A percentile compares a stretch with the other conserved stretches of the same genome.
Evolutionary conservation across 176 grass and related monocot genomes (phyloP).

Genomic region (Oryza officinalis): DNA sequence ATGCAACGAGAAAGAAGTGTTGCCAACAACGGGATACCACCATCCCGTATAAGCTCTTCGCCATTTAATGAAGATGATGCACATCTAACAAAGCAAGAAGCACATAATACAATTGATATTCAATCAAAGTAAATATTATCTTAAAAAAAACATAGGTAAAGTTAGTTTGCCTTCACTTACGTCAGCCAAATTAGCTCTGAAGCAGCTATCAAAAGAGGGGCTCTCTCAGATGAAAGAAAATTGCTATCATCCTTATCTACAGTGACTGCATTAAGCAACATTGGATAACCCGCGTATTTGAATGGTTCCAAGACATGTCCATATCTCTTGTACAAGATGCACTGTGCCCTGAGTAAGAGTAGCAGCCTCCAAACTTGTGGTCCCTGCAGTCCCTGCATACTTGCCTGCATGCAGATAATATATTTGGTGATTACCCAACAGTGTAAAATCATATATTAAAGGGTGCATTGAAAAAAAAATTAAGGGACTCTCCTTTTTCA

Average conservation of each 20-base stretch:
- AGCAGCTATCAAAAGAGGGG: slow-evolving; percentile 85
- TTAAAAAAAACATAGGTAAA: slow-evolving; percentile 26
- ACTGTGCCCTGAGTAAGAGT: slow-evolving; percentile 93
- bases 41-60: slow-evolving; percentile 95
- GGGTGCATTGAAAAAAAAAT: neutral
- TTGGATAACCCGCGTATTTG: slow-evolving; percentile 99
- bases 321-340: slow-evolving; percentile 97
- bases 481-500: neutral
- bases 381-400: slow-evolving; percentile 98
- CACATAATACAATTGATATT: slow-evolving; percentile 32
- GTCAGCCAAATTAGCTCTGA: slow-evolving; percentile 98
- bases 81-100: slow-evolving; percentile 56
- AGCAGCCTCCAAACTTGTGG: slow-evolving; percentile 93
- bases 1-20: slow-evolving; percentile 98
- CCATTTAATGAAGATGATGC: slow-evolving; percentile 94
- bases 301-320: slow-evolving; percentile 91
- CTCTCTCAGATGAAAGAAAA: slow-evolving; percentile 97
- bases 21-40: slow-evolving; percentile 90
- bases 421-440: slow-evolving; percentile 27
- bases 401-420: slow-evolving; percentile 61
- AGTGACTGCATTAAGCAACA: slow-evolving; percentile 93
- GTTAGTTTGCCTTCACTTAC: slow-evolving; percentile 52
- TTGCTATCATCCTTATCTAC: slow-evolving; percentile 95
- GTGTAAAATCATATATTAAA: slow-evolving; percentile 27
- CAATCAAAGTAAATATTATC: slow-evolving; percentile 24